Evolutionary conservation across 495 filamentous ascomycete species (phyloP), one percentile per base, ranked within the genome.

Genomic region (Stereocaulon alpinum): DNA sequence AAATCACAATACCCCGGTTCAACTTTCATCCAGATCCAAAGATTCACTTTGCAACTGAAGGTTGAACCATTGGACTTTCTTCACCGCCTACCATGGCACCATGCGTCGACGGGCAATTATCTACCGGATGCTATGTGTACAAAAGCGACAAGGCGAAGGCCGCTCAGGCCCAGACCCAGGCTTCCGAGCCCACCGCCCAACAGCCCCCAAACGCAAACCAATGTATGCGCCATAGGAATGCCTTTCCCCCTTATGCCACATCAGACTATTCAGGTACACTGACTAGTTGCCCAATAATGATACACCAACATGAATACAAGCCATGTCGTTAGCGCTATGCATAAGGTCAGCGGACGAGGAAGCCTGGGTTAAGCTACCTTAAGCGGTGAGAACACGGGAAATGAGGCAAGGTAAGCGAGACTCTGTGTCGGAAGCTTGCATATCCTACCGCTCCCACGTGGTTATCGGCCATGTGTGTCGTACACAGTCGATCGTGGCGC

Each of bases 131-230:
- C 49, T 12, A 11, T 52, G 34, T 52, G 29, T 37, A 37, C 49
- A 52, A 22, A 32, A 11, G 10, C 18, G 49, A 32, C 30, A 34
- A 52, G 30, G 49, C 30, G 30, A 6, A 6, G 18, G 30, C 18
- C 49, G 49, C 49, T 52, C 49, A 52, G 49, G 49, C 49, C 49
- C 34, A 52, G 49, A 50, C 6, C 32, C 15, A 50, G 17, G 47
- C 47, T 32, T 30, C 27, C 49, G 34, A 52, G 49, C 49, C 42
- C 42, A 27, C 49, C 18, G 49, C 3, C 34, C 34, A 9, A 37
- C 34, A 12, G 32, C 32, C 32, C 32, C 32, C 32, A 6, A 37
- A 37, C 34, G 34, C 34, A 37, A 37, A 37, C 7, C 34, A 30
- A 37, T 4, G 17, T 17, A 11, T 52, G 29, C 49, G 49, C 29